Evolutionary conservation across 2,329 filamentous ascomycete genomes (phyloP), one percentile per base, ranked within the genome.

Genomic region (Macrophomina tecta): DNA sequence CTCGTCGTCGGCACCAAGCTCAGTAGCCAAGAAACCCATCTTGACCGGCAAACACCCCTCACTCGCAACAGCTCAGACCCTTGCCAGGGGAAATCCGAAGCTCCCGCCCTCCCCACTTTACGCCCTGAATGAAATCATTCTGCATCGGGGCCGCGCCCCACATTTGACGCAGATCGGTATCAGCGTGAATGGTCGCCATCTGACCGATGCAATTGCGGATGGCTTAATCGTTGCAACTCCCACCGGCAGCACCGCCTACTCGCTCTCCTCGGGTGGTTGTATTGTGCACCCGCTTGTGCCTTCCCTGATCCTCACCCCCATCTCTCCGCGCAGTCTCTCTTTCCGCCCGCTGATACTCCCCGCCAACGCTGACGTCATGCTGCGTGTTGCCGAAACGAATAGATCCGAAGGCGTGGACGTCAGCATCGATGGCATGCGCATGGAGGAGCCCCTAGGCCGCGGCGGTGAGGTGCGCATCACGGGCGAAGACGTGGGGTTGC

Each of bases 251-350:
- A 99, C 95, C 0, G 95, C 95, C 0, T 99, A 99, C 82, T 95
- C 91, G 68, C 85, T 99, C n/a, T 95, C 91, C 70, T 91, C 91
- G 2, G 95, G 95, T 3, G 95, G 95, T 0, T 92, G 90, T 72
- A 98, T 99, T 72, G 91, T 98, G 48, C 95, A 99, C 77, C 95
- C 95, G 0, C 85, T 97, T 1, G 94, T 98, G 2, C 90, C 92
- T 45, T 92, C 92, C 1, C 85, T 98, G 14, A 87, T 97, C 32
- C 87, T 99, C 66, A 99, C 95, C 0, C 94, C 95, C 30, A 97
- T 99, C 74, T 97, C 94, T 76, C 92, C 95, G 0, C 89, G 95
- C 67, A 96, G 92, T 73, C 85, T 99, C 6, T 95, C 91, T 69
- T 99, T 99, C 81, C 87, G 95, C 4, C 95, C 95, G 1, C 82